A percentile compares a stretch with the other conserved stretches of the same genome.
Conservation (phyloP, 192 early-diverging fungal genomes). For the Kappamyces sp. region DNA sequence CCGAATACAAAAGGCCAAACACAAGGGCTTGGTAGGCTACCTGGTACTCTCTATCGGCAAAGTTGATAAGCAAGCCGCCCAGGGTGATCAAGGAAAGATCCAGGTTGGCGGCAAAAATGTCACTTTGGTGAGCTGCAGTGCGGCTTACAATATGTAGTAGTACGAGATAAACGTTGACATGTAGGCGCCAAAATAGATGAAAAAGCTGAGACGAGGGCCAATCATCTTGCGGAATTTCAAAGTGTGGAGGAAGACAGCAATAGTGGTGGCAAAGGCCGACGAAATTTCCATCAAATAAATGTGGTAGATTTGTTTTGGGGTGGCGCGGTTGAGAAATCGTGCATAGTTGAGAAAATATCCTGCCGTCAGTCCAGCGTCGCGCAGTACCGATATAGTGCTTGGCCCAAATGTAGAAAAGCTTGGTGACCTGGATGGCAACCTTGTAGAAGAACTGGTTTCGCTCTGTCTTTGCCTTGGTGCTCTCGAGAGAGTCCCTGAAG, state of each 20-base stretch:
- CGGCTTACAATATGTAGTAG: background rate
- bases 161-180: constrained; percentile 23
- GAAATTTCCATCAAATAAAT: constrained; percentile 25
- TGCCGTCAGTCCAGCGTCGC: background rate
- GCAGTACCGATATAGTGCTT: constrained; percentile 25
- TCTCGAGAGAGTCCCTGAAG: constrained; percentile 24
- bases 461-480: constrained; percentile 20
- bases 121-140: background rate
- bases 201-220: constrained; percentile 20
- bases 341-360: constrained; percentile 28
- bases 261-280: constrained; percentile 19
- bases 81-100: constrained; percentile 21
- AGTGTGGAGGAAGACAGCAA: constrained; percentile 24
- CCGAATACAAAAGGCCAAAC: background rate
- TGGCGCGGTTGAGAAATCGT: constrained; percentile 21
- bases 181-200: constrained; percentile 24
- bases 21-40: constrained; percentile 17
- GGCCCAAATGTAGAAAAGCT: constrained; percentile 31
- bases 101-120: constrained; percentile 20
- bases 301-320: constrained; percentile 13
- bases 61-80: constrained; percentile 24
- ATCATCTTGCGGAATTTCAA: constrained; percentile 28
- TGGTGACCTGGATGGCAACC: constrained; percentile 20
- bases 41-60: constrained; percentile 6
- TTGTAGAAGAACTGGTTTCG: constrained; percentile 17